Percentiles rank a stretch among this genome's conserved stretches.
phyloP scores from a whole-genome alignment of 108 stramenopile species.

The Skeletonema menzelii region DNA sequence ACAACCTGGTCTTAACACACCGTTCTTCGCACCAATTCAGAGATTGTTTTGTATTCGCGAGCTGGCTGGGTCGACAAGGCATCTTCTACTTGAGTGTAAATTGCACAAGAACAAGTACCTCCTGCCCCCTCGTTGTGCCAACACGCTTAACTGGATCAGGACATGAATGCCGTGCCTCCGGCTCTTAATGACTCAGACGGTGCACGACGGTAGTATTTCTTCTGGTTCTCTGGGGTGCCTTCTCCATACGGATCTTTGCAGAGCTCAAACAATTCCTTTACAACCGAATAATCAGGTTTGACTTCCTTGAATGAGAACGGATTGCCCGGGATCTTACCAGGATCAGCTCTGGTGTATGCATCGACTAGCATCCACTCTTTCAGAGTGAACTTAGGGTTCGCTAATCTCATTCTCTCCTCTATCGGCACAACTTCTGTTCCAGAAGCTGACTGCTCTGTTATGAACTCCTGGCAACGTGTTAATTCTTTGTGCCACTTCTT shows the following conservation, averaged over 20 bases:
- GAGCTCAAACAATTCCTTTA: constrained; percentile 68
- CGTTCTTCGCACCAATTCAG: background rate
- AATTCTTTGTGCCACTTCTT: constrained; percentile 70
- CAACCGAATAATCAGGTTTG: constrained; percentile 56
- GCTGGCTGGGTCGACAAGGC: constrained; percentile 8
- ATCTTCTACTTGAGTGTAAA: background rate
- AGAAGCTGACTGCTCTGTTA: background rate
- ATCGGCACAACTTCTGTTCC: constrained; percentile 13
- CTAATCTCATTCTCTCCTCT: constrained; percentile 55
- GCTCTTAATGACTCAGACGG: constrained; percentile 62
- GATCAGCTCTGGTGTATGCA: constrained; percentile 75
- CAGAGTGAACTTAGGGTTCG: constrained; percentile 82
- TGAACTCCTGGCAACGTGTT: constrained; percentile 13
- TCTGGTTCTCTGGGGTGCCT: constrained; percentile 54
- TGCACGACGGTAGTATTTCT: constrained; percentile 71
- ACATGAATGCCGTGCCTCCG: constrained; percentile 89
- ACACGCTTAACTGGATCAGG: constrained; percentile 76
- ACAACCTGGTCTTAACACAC: constrained; percentile 8
- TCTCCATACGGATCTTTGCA: constrained; percentile 76
- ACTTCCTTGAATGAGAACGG: constrained; percentile 13
- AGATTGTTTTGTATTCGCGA: constrained; percentile 36
- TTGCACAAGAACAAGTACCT: background rate
- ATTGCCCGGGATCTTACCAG: constrained; percentile 20
- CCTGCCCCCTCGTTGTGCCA: background rate
- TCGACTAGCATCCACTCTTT: constrained; percentile 90